A percentile compares a stretch with the other conserved stretches of the same genome.
phyloP scores from a whole-genome alignment of 768 basidiomycete genomes.

The Daedalea quercina region DNA sequence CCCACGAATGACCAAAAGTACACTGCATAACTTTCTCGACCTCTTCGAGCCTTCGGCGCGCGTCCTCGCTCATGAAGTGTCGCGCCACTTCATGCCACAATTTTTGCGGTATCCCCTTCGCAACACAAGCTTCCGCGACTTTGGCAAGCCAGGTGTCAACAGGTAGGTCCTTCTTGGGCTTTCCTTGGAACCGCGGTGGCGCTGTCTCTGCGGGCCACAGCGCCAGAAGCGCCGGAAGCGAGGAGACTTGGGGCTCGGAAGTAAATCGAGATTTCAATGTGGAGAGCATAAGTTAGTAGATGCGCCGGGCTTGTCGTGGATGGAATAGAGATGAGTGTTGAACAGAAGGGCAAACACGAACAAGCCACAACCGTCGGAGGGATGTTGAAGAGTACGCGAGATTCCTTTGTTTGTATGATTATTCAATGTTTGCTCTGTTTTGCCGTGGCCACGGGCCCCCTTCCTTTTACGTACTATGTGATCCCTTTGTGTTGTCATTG shows the following conservation, averaged over 20 bases:
- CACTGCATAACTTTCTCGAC: slow-evolving; percentile 60
- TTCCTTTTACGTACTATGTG: no score
- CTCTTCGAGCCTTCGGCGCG: slow-evolving; percentile 58
- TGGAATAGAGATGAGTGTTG: background rate
- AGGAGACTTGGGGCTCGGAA: background rate
- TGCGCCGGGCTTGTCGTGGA: background rate
- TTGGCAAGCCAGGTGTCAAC: slow-evolving; percentile 65
- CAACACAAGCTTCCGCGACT: slow-evolving; percentile 60
- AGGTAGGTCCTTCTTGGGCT: slow-evolving; percentile 47
- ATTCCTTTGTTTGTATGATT: no score
- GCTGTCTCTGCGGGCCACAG: slow-evolving; percentile 46
- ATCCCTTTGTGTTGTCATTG: no score
- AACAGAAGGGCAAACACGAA: background rate
- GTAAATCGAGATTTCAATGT: background rate
- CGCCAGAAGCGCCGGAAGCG: slow-evolving; percentile 52
- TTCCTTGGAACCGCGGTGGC: slow-evolving; percentile 57
- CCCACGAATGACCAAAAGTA: slow-evolving; percentile 61
- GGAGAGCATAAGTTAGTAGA: background rate
- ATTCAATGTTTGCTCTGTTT: no score
- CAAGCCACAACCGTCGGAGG: background rate
- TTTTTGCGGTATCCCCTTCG: slow-evolving; percentile 65
- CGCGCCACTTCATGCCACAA: slow-evolving; percentile 80
- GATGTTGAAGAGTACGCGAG: no score
- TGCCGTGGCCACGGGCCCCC: no score
- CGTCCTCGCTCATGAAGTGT: slow-evolving; percentile 67